Conservation (phyloP, 164 flowering plant species). For the Akebia trifoliata region DNA sequence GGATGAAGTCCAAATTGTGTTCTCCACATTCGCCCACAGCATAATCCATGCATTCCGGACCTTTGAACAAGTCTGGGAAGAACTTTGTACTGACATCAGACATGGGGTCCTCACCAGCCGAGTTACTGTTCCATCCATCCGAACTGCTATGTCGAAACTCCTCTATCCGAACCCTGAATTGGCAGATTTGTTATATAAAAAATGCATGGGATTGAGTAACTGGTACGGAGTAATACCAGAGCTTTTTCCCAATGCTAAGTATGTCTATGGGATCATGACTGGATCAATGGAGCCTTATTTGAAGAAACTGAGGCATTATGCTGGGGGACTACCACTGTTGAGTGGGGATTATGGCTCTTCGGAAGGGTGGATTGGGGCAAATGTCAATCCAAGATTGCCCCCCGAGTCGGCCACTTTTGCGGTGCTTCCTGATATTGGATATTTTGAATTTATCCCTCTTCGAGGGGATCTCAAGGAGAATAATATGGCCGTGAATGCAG, state of each 20-base stretch:
- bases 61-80: constrained; percentile 81
- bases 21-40: constrained; percentile 83
- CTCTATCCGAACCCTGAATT: constrained; percentile 69
- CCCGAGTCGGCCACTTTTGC: constrained; percentile 73
- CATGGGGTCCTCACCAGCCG: constrained; percentile 47
- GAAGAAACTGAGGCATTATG: constrained; percentile 86
- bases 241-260: constrained; percentile 84
- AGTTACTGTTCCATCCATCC: constrained; percentile 55
- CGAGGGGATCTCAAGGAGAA: constrained; percentile 17
- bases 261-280: constrained; percentile 87
- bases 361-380: constrained; percentile 94
- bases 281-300: constrained; percentile 93
- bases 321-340: constrained; percentile 61
- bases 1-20: constrained; percentile 63
- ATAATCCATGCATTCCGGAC: constrained; percentile 69
- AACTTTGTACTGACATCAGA: constrained; percentile 59
- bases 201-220: constrained; percentile 51
- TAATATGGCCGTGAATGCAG: no score
- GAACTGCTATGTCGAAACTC: constrained; percentile 60
- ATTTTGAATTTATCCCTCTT: constrained; percentile 84
- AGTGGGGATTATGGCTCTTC: constrained; percentile 92
- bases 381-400: constrained; percentile 68
- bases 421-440: constrained; percentile 84
- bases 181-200: constrained; percentile 51
- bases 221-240: constrained; percentile 87